Base-by-base conservation (phyloP, 2,329 filamentous ascomycete species). In the Exophiala sp. region DNA sequence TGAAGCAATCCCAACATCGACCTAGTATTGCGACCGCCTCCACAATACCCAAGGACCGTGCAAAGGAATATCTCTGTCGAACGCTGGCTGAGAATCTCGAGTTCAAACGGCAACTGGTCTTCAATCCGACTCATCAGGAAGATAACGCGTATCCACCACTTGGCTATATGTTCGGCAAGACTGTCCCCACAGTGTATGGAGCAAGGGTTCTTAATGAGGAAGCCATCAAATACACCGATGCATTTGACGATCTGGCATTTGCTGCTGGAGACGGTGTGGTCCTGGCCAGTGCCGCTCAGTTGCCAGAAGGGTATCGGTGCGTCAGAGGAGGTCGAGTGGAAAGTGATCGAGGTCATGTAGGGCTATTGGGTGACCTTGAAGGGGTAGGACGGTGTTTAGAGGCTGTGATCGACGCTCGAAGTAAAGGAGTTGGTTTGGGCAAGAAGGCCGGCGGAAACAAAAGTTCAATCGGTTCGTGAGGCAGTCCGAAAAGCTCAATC, bases 241-340 rank as follows among this genome's bases (percentile, higher is more conserved):
- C 84, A 0, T 96, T 95, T 68, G 90, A 95, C 61, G 86, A 95
- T 63, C 77, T 97, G 2, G 82, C 89, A 0, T 96, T 96, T 72
- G 87, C 88, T 0, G 86, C 86, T 18, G 91, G 91, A 2, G 91
- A 97, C 67, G 92, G 91, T 0, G 91, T 97, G 0, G 90, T 92
- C 50, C 78, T 96, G 5, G 89, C 91, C 0, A 83, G 83, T 47
- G 89, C 92, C 57, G 88, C 91, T 0, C 92, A 95, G 88, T 71
- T 95, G 40, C 91, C 91, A 0, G 73, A 81, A 2, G 91, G 91
- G 0, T 96, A 96, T 67, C 78, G 81, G 45, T 76, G 88, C 34
- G 89, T 86, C 1, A 82, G 80, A 42, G 86, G 85, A 10, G 91
- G 91, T 0, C 75, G 89, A 14, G 82, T 96, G 10, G 86, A 83